These are phyloP conservation scores for Brassica balearica DNA, from an alignment of 441 rosid species.

Conservation along the genomic window DNA sequence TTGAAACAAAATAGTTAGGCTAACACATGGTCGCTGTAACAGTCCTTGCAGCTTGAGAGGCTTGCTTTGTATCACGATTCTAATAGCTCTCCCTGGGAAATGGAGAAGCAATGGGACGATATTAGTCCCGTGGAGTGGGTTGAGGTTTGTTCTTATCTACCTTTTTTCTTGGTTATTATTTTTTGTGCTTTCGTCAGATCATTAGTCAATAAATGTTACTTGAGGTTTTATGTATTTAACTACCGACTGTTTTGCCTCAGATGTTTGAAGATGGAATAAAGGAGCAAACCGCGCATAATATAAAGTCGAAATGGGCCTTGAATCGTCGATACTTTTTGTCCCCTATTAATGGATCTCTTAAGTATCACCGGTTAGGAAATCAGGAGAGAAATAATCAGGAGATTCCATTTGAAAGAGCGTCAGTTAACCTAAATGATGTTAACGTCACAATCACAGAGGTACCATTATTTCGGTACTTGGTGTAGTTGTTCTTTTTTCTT, in stretches of 20 bases:
- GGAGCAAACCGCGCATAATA: slow-evolving; percentile 55
- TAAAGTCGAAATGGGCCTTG: slow-evolving; percentile 77
- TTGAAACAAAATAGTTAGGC: slow-evolving; percentile 25
- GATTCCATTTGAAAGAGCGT: slow-evolving; percentile 94
- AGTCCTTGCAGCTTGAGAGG: slow-evolving; percentile 97
- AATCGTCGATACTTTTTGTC: slow-evolving; percentile 83
- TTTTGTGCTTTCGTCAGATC: slow-evolving; percentile 2
- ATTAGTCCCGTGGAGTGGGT: slow-evolving; percentile 90
- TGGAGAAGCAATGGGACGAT: slow-evolving; percentile 90
- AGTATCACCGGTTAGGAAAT: slow-evolving; percentile 97
- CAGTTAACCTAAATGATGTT: slow-evolving; percentile 85
- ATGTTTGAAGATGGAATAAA: slow-evolving; percentile 97
- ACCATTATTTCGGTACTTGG: slow-evolving; percentile 25
- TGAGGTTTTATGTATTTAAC: slow-evolving; percentile 25
- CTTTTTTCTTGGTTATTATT: slow-evolving; percentile 28
- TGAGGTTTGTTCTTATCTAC: slow-evolving; percentile 70
- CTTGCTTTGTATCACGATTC: slow-evolving; percentile 96
- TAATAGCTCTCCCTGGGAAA: slow-evolving; percentile 80
- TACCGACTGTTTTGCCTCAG: slow-evolving; percentile 48
- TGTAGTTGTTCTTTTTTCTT: slow-evolving; percentile 22
- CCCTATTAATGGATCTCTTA: slow-evolving; percentile 92
- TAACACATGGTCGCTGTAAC: slow-evolving; percentile 50
- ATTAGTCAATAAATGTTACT: slow-evolving; percentile 23
- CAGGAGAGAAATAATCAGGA: slow-evolving; percentile 94
- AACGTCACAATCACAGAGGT: slow-evolving; percentile 90